Base-by-base conservation (phyloP, 1,284 basidiomycete genomes). In the Rhizopogon parksii region DNA sequence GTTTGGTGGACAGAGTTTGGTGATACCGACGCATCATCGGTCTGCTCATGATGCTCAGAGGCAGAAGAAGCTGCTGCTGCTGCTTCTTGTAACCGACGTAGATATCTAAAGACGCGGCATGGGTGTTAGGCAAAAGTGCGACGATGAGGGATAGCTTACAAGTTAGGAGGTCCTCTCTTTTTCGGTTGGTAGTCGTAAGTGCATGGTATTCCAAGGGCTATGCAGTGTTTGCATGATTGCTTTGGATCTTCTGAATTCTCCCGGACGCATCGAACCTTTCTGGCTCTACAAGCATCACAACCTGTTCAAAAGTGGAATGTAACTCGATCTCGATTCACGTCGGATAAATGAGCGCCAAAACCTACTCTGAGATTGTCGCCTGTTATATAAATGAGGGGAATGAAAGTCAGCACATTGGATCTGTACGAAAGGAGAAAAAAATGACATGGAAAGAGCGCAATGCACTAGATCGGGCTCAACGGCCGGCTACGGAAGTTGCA, bases 131-230 rank as follows among this genome's bases (percentile, higher is more conserved):
- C 6, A 27, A 14, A 43, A 12, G 35, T 2, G 3, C 3, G 19
- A 39, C 25, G 32, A 12, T n/a, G 17, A 42, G 36, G 53, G 50
- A 30, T 34, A 21, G 73, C 82, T 69, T 65, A 92, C 88, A 92
- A 73, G 67, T 93, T 93, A 1, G 90, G 91, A 3, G 91, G 91
- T 0, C 91, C 91, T 52, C 91, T 76, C 68, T 93, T 93, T 75
- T 91, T 92, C 14, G 91, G 91, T 67, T 89, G 88, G 66, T 93
- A 93, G 60, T 92, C 87, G 60, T 92, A 94, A 0, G 89, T 92
- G 66, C 90, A 93, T 11, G 84, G 79, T 51, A 92, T 87, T 34
- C 82, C 85, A 39, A 93, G 80, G 1, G 88, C 80, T 58, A 84
- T 75, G 66, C 89, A 93, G 63, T 91, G 89, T 60, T 88, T 88